Percentiles rank a stretch among this genome's conserved stretches.
Conservation (phyloP, 495 filamentous ascomycete species). For the Parathielavia hyrcaniae region DNA sequence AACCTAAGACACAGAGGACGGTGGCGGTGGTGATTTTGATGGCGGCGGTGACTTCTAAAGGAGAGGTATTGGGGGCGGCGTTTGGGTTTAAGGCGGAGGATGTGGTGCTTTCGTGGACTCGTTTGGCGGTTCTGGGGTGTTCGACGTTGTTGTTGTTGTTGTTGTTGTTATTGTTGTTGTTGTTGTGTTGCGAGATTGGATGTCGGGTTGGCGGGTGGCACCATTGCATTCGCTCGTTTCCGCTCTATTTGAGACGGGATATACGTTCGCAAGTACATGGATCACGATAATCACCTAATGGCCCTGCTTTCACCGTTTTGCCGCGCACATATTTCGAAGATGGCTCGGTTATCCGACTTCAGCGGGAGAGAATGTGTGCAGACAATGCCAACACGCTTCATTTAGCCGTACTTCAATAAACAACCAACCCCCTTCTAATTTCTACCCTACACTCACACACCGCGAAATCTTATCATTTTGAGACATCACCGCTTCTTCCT, state of each 20-base stretch:
- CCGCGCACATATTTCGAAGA: too few relatives aligned
- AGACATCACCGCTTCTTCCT: constrained; percentile 20
- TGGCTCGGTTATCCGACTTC: too few relatives aligned
- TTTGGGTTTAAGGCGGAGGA: not conserved
- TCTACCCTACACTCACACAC: not conserved
- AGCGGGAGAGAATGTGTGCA: too few relatives aligned
- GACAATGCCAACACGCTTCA: too few relatives aligned
- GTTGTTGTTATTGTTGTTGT: too few relatives aligned
- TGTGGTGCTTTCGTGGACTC: not conserved
- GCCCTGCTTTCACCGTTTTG: too few relatives aligned
- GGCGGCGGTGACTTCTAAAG: constrained; percentile 50
- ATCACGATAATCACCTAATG: too few relatives aligned
- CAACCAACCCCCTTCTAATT: not conserved
- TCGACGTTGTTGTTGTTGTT: not conserved
- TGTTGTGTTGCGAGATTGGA: not conserved
- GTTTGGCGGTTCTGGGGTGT: not conserved
- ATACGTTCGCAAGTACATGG: too few relatives aligned
- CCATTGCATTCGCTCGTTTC: too few relatives aligned
- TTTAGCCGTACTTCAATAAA: not conserved
- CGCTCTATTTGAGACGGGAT: too few relatives aligned
- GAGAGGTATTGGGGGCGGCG: not conserved
- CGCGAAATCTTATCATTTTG: not conserved
- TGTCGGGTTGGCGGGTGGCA: not conserved
- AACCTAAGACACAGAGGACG: constrained; percentile 33
- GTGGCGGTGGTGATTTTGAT: constrained; percentile 32